Conservation (phyloP, 176 grass and related monocot genomes). For the Calamus simplicifolius region DNA sequence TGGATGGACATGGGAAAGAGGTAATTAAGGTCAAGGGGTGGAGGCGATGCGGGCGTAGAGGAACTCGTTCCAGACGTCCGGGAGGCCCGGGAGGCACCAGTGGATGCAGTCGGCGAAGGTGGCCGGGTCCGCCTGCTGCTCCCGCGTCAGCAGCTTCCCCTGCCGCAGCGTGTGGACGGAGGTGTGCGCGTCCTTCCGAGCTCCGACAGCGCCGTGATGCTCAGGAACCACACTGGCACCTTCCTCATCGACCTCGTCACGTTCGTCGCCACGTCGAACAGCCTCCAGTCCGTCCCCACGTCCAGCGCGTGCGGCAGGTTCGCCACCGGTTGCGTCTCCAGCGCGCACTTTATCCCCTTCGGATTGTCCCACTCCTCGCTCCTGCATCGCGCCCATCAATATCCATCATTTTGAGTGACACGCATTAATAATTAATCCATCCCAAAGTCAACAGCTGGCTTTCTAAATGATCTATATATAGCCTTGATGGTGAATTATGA, state of each 20-base stretch:
- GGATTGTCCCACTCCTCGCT: slow-evolving; percentile 25
- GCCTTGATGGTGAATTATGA: no score
- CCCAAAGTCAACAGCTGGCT: no score
- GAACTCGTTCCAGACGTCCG: slow-evolving; percentile 66
- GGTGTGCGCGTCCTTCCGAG: slow-evolving; percentile 63
- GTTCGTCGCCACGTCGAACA: slow-evolving; percentile 38
- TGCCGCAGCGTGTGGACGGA: slow-evolving; percentile 61
- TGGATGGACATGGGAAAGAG: no score
- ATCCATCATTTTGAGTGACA: no score
- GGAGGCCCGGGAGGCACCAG: slow-evolving; percentile 59
- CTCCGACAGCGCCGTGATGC: slow-evolving; percentile 57
- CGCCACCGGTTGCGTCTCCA: slow-evolving; percentile 61
- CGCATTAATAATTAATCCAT: no score
- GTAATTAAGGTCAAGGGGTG: slow-evolving; percentile 7
- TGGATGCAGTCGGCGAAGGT: slow-evolving; percentile 70
- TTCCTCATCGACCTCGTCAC: slow-evolving; percentile 28
- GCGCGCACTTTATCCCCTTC: slow-evolving; percentile 42
- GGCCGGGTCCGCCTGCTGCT: slow-evolving; percentile 44
- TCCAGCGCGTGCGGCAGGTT: slow-evolving; percentile 28
- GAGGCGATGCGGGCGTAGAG: slow-evolving; percentile 48
- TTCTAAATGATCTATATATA: no score
- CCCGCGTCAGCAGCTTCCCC: slow-evolving; percentile 43
- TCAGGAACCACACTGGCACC: slow-evolving; percentile 35
- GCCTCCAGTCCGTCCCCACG: slow-evolving; percentile 65
- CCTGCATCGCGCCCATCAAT: slow-evolving; percentile 15